Percentiles rank a stretch among this genome's conserved stretches.
phyloP scores from a whole-genome alignment of 2,329 filamentous ascomycete species.

The Aspergillus uvarum region DNA sequence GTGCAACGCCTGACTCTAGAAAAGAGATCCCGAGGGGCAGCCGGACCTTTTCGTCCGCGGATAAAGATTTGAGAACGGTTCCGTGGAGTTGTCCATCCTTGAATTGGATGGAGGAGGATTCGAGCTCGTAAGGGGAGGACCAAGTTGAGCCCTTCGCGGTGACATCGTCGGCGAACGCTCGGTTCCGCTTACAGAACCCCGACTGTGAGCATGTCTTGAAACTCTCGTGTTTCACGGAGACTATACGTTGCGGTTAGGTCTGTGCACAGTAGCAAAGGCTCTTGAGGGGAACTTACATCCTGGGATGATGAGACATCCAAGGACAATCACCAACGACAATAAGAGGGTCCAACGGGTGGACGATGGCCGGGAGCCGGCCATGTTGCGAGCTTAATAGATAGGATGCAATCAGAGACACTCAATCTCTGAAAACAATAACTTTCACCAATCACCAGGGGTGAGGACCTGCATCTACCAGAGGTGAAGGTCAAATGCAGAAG shows the following conservation, averaged over 20 bases:
- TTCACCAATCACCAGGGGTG: constrained; percentile 17
- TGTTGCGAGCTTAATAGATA: constrained; percentile 32
- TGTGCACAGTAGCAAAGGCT: background rate
- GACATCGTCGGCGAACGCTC: constrained; percentile 80
- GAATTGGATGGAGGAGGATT: constrained; percentile 70
- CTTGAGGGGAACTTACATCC: constrained; percentile 54
- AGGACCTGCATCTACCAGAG: constrained; percentile 35
- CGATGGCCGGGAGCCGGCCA: constrained; percentile 54
- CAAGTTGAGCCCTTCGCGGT: constrained; percentile 65
- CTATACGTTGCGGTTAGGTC: constrained; percentile 47
- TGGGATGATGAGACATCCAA: constrained; percentile 63
- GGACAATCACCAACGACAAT: constrained; percentile 58
- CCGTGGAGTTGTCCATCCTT: constrained; percentile 78
- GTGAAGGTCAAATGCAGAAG: constrained; percentile 15
- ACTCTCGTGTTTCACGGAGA: constrained; percentile 87
- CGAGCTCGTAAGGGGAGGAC: constrained; percentile 77
- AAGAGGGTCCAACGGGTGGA: constrained; percentile 65
- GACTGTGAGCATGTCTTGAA: constrained; percentile 97
- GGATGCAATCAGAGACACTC: constrained; percentile 35
- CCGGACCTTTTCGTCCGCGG: constrained; percentile 66
- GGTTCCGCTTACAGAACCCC: constrained; percentile 95
- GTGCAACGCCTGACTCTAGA: constrained; percentile 81
- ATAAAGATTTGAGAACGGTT: constrained; percentile 76
- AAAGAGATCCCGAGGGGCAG: constrained; percentile 85
- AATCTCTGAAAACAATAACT: constrained; percentile 29